A percentile compares a stretch with the other conserved stretches of the same genome.
Conservation (phyloP, 2,329 filamentous ascomycete genomes). For the Clonostachys chloroleuca region DNA sequence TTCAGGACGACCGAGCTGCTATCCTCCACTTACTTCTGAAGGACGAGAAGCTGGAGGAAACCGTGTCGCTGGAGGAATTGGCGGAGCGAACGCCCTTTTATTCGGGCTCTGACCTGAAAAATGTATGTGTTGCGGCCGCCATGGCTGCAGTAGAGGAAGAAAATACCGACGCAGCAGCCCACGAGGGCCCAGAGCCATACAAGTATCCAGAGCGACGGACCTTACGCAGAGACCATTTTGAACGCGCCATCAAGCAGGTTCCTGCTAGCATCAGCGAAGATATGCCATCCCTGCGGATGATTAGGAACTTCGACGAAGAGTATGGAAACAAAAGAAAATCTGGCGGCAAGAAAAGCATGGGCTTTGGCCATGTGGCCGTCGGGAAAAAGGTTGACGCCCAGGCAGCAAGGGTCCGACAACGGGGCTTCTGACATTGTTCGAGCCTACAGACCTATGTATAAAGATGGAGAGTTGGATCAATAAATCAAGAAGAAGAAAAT, state of each 20-base stretch:
- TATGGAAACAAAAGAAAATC: conserved; percentile 78
- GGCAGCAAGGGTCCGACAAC: conserved; percentile 2
- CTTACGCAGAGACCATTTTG: conserved; percentile 70
- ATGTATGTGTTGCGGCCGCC: conserved; percentile 74
- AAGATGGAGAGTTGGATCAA: no score
- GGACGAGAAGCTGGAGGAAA: conserved; percentile 57
- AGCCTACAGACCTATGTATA: no score
- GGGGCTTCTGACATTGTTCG: not conserved
- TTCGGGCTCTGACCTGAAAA: conserved; percentile 81
- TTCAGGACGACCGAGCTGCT: conserved; percentile 58
- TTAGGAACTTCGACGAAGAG: conserved; percentile 92
- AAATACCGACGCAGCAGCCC: conserved; percentile 31
- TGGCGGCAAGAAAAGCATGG: conserved; percentile 51
- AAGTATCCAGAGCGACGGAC: conserved; percentile 54
- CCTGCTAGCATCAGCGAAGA: conserved; percentile 91
- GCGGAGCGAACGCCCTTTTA: conserved; percentile 70
- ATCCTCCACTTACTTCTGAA: conserved; percentile 70
- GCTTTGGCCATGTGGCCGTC: conserved; percentile 47
- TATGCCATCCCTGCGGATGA: conserved; percentile 80
- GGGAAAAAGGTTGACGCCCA: conserved; percentile 25
- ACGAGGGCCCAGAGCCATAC: conserved; percentile 37
- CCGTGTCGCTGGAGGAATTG: conserved; percentile 57
- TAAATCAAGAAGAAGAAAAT: no score
- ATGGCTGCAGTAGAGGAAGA: conserved; percentile 78
- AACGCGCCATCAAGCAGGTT: conserved; percentile 81